A percentile compares a stretch with the other conserved stretches of the same genome.
These are phyloP conservation scores for Themeda triandra DNA, from an alignment of 176 grass and related monocot genomes.

Conservation along the genomic window DNA sequence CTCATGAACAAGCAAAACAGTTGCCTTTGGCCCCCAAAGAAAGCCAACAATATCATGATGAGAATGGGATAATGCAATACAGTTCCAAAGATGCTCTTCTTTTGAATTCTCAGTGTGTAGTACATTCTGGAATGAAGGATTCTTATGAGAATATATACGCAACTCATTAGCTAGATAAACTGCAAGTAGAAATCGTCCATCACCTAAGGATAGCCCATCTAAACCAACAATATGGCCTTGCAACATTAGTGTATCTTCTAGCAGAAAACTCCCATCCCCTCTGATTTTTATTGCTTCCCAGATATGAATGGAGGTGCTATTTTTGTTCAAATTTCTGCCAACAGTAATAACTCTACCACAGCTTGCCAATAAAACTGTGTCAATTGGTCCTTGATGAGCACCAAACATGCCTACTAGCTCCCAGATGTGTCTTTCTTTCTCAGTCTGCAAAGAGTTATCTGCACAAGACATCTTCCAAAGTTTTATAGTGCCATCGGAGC, in stretches of 20 bases:
- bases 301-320: conserved; percentile 56
- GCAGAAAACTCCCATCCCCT: conserved; percentile 61
- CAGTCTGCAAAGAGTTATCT: conserved; percentile 35
- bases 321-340: conserved; percentile 41
- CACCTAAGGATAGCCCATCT: conserved; percentile 74
- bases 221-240: conserved; percentile 65
- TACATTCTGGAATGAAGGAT: conserved; percentile 48
- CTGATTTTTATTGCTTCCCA: conserved; percentile 74
- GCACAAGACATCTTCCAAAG: conserved; percentile 65
- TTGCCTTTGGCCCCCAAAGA: conserved; percentile 81
- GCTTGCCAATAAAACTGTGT: conserved; percentile 55
- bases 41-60: conserved; percentile 63
- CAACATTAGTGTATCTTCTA: conserved; percentile 66
- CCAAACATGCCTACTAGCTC: conserved; percentile 68
- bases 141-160: conserved; percentile 71
- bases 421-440: conserved; percentile 53
- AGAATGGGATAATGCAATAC: conserved; percentile 65
- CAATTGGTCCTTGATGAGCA: conserved; percentile 57
- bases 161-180: conserved; percentile 71
- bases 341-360: conserved; percentile 76
- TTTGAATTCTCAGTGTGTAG: conserved; percentile 44
- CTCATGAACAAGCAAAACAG: conserved; percentile 72
- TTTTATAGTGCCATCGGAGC: conserved; percentile 68
- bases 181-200: conserved; percentile 76
- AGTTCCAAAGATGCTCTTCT: conserved; percentile 66